Base-by-base conservation (phyloP, 164 flowering plant species). In the Piper longum region DNA sequence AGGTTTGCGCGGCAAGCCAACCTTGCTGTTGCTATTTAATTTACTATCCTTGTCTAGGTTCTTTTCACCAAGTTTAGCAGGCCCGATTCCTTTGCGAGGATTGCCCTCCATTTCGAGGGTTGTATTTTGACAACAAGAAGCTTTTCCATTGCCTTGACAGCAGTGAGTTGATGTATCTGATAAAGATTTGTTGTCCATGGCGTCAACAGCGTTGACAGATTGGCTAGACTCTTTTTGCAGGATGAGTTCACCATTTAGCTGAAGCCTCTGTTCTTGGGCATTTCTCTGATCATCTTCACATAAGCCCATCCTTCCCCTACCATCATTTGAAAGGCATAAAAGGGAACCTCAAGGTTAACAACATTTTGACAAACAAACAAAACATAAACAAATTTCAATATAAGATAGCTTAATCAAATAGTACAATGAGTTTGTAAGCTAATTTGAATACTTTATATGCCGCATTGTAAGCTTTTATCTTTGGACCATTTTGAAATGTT, bases 281-380 rank as follows among this genome's bases (percentile, higher is more conserved):
- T 67, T 78, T 67, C 59, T 85, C 72, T 95, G 99, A 12, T 87
- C 87, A n/a, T 85, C 93, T 70, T 87, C 88, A n/a, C 93, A 82
- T 71, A 88, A 77, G 69, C 97, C 97, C 96, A 95, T 90, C 77
- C 88, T 91, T 62, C 99, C 99, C 84, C 99, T 93, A 77, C 68
- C 70, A 60, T 58, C 57, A 55, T 65, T n/a, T 52, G 59, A 54
- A 39, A 40, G 44, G 1, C 26, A 51, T 5, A 5, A 39, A 4
- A 8, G 16, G 43, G 54, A 13, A 19, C 5, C 59, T 2, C 52
- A 48, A 48, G 3, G 12, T 48, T 48, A 48, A 9, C 52, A 48
- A 48, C 14, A 2, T 5, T 8, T 12, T 48, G 52, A 48, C 14
- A 14, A 48, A 26, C 54, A 51, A 51, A 51, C 54, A 51, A 51